Conservation (phyloP, 805 yeast species). For the Wickerhamomyces chambardii region DNA sequence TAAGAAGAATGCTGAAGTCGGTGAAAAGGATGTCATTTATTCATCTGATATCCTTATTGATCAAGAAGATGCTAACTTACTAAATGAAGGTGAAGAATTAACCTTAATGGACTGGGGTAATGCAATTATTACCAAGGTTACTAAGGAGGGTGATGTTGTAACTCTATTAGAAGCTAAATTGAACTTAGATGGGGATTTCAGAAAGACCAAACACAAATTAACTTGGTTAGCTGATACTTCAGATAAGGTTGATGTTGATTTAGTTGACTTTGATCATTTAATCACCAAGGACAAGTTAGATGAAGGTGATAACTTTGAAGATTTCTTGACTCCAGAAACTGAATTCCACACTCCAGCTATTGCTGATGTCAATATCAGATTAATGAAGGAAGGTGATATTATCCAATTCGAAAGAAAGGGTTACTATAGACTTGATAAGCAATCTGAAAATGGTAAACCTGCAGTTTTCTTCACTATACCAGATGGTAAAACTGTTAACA, state of each 20-base stretch:
- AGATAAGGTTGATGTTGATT: constrained; percentile 63
- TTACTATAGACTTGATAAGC: constrained; percentile 73
- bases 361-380: constrained; percentile 73
- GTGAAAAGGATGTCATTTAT: constrained; percentile 70
- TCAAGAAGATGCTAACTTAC: constrained; percentile 74
- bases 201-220: constrained; percentile 88
- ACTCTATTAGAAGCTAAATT: constrained; percentile 65
- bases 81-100: constrained; percentile 80
- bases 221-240: constrained; percentile 89
- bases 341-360: constrained; percentile 72
- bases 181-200: constrained; percentile 94
- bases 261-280: constrained; percentile 89
- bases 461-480: constrained; percentile 89
- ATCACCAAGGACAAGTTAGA: constrained; percentile 92
- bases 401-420: constrained; percentile 98
- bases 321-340: constrained; percentile 80
- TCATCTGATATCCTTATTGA: constrained; percentile 63
- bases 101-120: constrained; percentile 99
- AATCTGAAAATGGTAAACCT: constrained; percentile 46
- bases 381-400: constrained; percentile 76
- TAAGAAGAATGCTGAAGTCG: constrained; percentile 90
- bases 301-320: constrained; percentile 90
- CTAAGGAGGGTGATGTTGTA: constrained; percentile 50
- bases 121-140: constrained; percentile 64
- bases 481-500: constrained; percentile 81